These are phyloP conservation scores for Noccaea caerulescens DNA, from an alignment of 345 rosid species.

Conservation along the genomic window DNA sequence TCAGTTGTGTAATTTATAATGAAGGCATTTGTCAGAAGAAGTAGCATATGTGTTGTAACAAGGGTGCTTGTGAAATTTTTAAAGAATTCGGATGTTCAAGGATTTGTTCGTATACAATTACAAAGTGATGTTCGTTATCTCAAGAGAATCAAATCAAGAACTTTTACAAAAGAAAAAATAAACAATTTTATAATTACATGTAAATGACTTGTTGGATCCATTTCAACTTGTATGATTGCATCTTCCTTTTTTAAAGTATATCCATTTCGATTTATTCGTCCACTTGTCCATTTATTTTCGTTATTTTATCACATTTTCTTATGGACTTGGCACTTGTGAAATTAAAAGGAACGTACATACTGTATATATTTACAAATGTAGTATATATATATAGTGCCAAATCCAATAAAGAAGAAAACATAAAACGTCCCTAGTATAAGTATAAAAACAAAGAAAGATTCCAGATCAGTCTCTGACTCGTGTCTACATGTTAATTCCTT, in stretches of 20 bases:
- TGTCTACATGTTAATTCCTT: constrained; percentile 7
- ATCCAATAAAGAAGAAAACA: background rate
- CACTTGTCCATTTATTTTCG: background rate
- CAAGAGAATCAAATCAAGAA: background rate
- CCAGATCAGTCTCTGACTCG: constrained; percentile 9
- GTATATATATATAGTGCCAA: background rate
- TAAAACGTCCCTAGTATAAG: constrained; percentile 6
- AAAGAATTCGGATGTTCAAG: background rate
- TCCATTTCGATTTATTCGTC: background rate
- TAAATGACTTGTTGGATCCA: constrained; percentile 5
- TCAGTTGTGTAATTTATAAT: constrained; percentile 39
- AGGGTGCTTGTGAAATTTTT: background rate
- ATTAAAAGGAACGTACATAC: background rate
- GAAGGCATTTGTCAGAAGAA: constrained; percentile 30
- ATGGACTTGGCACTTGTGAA: background rate
- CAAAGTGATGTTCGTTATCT: background rate
- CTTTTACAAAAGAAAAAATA: background rate
- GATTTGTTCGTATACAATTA: background rate
- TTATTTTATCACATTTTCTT: background rate
- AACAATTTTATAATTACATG: background rate
- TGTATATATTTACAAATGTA: too few relatives aligned
- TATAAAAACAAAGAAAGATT: constrained; percentile 19
- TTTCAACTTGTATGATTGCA: constrained; percentile 20
- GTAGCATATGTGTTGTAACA: constrained; percentile 35
- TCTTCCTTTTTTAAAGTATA: background rate